Percentiles rank a stretch among this genome's conserved stretches.
phyloP scores from a whole-genome alignment of 2,329 filamentous ascomycete species.

The Penicillium freii region DNA sequence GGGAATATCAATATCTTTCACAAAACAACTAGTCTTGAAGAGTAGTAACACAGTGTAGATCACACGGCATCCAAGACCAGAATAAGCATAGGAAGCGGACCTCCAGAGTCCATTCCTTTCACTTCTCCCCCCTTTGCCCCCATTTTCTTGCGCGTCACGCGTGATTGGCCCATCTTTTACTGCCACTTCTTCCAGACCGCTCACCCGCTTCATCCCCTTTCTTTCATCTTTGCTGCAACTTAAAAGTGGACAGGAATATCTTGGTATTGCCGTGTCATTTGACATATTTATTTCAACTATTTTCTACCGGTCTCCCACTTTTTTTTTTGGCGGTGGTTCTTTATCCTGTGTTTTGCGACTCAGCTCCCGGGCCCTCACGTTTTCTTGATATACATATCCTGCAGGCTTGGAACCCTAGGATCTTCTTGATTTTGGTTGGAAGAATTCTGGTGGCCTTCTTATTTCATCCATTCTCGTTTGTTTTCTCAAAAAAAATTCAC shows the following conservation, averaged over 20 bases:
- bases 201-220: conserved; percentile 25
- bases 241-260: not conserved
- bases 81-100: conserved; percentile 1
- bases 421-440: conserved; percentile 1
- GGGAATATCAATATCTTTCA: not conserved
- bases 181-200: conserved; percentile 23
- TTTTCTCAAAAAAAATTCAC: not conserved
- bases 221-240: conserved; percentile 14
- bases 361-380: conserved; percentile 18
- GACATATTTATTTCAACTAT: not conserved
- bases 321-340: not conserved
- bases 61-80: conserved; percentile 6
- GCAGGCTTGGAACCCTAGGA: not conserved
- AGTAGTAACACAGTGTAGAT: conserved; percentile 2
- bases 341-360: conserved; percentile 11
- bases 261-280: not conserved
- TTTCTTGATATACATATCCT: conserved; percentile 12
- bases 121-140: conserved; percentile 14
- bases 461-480: not conserved
- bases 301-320: not conserved
- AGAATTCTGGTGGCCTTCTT: conserved; percentile 8
- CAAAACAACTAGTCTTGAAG: conserved; percentile 2
- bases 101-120: conserved; percentile 1
- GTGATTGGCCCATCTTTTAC: conserved; percentile 23
- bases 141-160: conserved; percentile 10